Percentiles rank a stretch among this genome's conserved stretches.
These are phyloP conservation scores for Rhodotorula sp. DNA, from an alignment of 1,284 basidiomycete species.

Conservation along the genomic window DNA sequence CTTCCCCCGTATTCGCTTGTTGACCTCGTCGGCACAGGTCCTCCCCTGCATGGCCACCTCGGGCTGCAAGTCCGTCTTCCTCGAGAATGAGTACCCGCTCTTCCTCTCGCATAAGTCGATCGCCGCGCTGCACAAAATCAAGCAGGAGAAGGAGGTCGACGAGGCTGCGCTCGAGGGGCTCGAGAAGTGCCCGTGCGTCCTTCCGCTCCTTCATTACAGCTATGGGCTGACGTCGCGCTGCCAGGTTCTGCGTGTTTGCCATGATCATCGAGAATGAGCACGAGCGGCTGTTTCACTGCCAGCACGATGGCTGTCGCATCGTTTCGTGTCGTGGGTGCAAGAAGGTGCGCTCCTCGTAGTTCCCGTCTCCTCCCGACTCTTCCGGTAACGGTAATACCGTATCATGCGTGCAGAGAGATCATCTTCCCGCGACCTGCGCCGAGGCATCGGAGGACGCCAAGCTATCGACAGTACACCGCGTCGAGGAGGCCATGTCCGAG, in stretches of 20 bases:
- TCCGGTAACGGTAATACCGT: background rate
- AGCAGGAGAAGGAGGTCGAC: slow-evolving; percentile 45
- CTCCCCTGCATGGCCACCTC: slow-evolving; percentile 45
- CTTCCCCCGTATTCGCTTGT: too few species aligned
- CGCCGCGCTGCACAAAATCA: slow-evolving; percentile 44
- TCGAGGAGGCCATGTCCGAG: slow-evolving; percentile 42
- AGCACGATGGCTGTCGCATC: slow-evolving; percentile 40
- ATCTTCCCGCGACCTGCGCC: slow-evolving; percentile 45
- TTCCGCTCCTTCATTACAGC: background rate
- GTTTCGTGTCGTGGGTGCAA: slow-evolving; percentile 45
- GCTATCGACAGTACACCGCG: slow-evolving; percentile 38
- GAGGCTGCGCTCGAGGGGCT: slow-evolving; percentile 42
- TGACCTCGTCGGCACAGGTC: slow-evolving; percentile 8
- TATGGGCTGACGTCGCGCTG: background rate
- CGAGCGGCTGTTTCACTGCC: slow-evolving; percentile 44
- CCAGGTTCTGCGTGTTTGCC: slow-evolving; percentile 45
- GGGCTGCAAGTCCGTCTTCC: slow-evolving; percentile 43
- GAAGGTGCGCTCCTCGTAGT: slow-evolving; percentile 21
- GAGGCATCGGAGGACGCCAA: slow-evolving; percentile 43
- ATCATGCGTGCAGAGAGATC: slow-evolving; percentile 33
- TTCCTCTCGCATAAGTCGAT: slow-evolving; percentile 40
- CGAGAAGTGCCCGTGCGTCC: slow-evolving; percentile 43
- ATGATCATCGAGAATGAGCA: slow-evolving; percentile 45
- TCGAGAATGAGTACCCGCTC: slow-evolving; percentile 34
- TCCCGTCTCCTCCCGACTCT: background rate